A percentile compares a stretch with the other conserved stretches of the same genome.
These are phyloP conservation scores for Lodderomyces metapsilosis DNA, from an alignment of 1,139 yeast species.

Conservation along the genomic window DNA sequence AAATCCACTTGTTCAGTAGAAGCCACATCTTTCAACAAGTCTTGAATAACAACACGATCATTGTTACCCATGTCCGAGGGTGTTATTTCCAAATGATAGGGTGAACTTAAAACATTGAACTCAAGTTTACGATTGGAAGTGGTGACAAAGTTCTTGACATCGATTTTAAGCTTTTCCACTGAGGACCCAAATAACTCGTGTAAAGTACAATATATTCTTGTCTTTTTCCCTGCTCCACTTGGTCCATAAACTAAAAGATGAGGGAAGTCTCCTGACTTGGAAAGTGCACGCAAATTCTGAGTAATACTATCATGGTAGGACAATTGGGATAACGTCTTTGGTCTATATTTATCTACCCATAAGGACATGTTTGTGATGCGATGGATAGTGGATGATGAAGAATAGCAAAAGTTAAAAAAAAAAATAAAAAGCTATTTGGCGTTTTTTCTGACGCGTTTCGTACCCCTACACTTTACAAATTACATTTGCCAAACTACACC, in stretches of 20 bases:
- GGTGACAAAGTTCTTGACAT: conserved; percentile 79
- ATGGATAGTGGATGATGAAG: background rate
- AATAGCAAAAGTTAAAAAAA: conserved; percentile 2
- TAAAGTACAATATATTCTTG: conserved; percentile 80
- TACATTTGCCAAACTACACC: too few species aligned
- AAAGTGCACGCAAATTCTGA: conserved; percentile 59
- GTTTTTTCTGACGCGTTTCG: background rate
- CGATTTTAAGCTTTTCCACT: conserved; percentile 82
- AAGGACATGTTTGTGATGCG: conserved; percentile 58
- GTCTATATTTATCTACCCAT: conserved; percentile 96
- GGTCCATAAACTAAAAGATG: conserved; percentile 93
- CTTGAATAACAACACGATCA: conserved; percentile 93
- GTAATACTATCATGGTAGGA: conserved; percentile 70
- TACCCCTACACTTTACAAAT: too few species aligned
- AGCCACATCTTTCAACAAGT: conserved; percentile 88
- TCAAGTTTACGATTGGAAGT: conserved; percentile 74
- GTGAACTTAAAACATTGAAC: conserved; percentile 85
- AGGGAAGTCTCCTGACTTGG: conserved; percentile 84
- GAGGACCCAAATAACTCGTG: conserved; percentile 80
- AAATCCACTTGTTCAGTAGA: conserved; percentile 92
- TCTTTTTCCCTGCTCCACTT: conserved; percentile 95
- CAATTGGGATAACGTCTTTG: conserved; percentile 60
- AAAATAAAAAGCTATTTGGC: conserved; percentile 3
- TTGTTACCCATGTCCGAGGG: conserved; percentile 97
- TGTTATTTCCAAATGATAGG: conserved; percentile 89